Evolutionary conservation across 371 early-diverging fungal genomes (phyloP).

Genomic region (Smittium culicis): DNA sequence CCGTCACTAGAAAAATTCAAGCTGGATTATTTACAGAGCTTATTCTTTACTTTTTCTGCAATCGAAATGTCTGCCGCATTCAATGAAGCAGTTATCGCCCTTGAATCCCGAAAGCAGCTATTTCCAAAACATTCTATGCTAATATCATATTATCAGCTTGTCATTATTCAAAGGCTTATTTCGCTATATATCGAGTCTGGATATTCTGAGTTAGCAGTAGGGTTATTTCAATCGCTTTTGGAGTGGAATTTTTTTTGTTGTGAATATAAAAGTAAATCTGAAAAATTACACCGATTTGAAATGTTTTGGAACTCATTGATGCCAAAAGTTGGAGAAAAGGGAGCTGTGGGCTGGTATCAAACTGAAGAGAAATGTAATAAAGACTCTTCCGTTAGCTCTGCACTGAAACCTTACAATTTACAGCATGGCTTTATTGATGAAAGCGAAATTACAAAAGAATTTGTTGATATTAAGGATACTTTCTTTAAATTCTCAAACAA

Average conservation of each 20-base stretch:
- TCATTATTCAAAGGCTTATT: background rate
- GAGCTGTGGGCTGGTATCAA: background rate
- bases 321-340: background rate
- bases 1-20: background rate
- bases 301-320: background rate
- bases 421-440: no score
- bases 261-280: background rate
- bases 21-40: conserved; percentile 5
- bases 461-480: no score
- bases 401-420: no score
- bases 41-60: background rate
- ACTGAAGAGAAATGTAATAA: background rate
- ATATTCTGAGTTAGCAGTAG: conserved; percentile 3
- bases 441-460: no score
- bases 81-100: background rate
- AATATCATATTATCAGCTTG: no score
- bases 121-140: background rate
- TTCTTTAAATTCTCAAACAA: no score
- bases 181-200: conserved; percentile 3
- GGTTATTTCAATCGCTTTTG: conserved; percentile 7
- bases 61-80: background rate
- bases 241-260: conserved; percentile 8
- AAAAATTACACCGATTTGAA: background rate
- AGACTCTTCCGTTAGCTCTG: background rate
- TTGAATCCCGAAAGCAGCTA: background rate